Evolutionary conservation across 306 rosid species (phyloP).

Genomic region (Prunus padus): DNA sequence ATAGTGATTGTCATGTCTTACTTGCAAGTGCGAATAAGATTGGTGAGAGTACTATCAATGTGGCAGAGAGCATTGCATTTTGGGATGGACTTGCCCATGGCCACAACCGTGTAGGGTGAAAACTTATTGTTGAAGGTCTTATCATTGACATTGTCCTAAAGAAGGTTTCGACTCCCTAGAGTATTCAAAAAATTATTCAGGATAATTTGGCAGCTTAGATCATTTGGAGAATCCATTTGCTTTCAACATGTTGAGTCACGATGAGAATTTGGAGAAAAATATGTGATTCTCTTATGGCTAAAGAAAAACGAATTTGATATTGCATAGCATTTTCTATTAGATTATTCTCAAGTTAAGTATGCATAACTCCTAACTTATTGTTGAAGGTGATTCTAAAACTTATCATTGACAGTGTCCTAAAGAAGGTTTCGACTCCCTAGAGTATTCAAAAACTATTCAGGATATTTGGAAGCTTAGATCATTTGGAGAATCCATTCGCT

Average conservation of each 20-base stretch:
- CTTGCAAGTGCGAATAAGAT: too few species aligned
- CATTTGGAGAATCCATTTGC: background rate
- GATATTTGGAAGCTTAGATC: background rate
- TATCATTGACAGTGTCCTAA: background rate
- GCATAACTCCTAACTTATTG: too few species aligned
- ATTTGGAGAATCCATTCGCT: background rate
- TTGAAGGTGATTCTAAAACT: background rate
- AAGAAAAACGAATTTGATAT: too few species aligned
- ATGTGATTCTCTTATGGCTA: too few species aligned
- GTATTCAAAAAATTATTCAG: too few species aligned
- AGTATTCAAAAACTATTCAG: too few species aligned
- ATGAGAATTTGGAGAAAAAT: too few species aligned
- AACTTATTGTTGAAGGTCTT: background rate
- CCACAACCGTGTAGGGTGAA: rapidly evolving
- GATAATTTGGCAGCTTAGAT: background rate
- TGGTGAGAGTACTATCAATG: background rate
- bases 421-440: background rate
- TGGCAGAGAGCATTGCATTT: too few species aligned
- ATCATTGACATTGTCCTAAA: background rate
- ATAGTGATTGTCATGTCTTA: too few species aligned
- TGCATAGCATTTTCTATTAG: too few species aligned
- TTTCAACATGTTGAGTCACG: background rate
- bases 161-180: background rate
- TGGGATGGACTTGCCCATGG: background rate
- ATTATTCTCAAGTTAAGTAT: too few species aligned